Base-by-base conservation (phyloP, 148 eudicot genomes). In the Amaranthus cruentus region DNA sequence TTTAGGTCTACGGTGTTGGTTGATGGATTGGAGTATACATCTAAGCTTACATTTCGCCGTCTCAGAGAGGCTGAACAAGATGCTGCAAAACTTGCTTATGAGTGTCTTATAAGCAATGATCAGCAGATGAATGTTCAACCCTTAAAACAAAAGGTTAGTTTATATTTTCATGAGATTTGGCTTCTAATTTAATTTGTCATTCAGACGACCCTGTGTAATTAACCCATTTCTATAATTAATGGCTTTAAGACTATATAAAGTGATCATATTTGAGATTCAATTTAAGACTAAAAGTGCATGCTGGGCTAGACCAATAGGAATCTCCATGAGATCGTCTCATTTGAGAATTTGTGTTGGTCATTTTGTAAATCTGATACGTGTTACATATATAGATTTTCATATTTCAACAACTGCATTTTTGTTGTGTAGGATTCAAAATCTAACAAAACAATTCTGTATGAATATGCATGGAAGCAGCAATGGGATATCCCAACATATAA, bases 11-110 rank as follows among this genome's bases (percentile, higher is more conserved):
- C 71, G 0, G 81, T 79, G 49, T 79, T 55, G 43, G 81, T 79
- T 15, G 66, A 69, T 62, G 78, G 78, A 63, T n/a, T n/a, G n/a
- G 78, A 79, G 66, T 79, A 74, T 43, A 79, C 81, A 2, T 79
- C 78, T 11, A 74, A 63, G 75, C 28, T 9, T 3, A 79, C 78
- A 15, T 79, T 74, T 74, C 74, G 47, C 2, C 75, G 52, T 10
- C 78, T 79, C 47, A 74, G 49, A 79, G 75, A 74, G 4, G 78
- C 81, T 44, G 78, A 74, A 42, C 81, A 79, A 10, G 81, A 79
- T 64, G 74, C 71, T 10, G 81, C 78, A 3, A 74, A 63, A 64
- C 69, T 79, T 42, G 81, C 78, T 14, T 79, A 62, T 74, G 75
- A 79, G 48, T 73, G 81, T 53, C 61, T 79, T 28, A 13, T 47